Base-by-base conservation (phyloP, 352 stramenopile species). In the Salisapilia sapeloensis region DNA sequence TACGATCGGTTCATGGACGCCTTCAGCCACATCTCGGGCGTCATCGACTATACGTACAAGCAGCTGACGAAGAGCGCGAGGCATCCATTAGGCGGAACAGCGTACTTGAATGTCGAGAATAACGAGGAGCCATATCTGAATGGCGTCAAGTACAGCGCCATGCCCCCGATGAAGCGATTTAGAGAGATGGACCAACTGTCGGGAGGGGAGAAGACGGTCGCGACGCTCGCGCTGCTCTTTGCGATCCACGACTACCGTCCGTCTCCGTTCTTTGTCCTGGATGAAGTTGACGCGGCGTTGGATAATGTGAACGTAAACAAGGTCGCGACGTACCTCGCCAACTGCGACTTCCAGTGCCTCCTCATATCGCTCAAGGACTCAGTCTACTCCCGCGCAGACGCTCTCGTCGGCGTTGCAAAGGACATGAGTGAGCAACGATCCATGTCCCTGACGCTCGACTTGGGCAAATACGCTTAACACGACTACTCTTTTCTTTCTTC, bases 301-400 rank as follows among this genome's bases (percentile, higher is more conserved):
- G 96, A 99, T 62, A 99, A 98, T 46, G 91, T 98, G 35, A 99
- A 99, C 51, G 92, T 99, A 30, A 93, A 96, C 53, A 98, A 98
- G 50, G 91, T 98, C 1, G 96, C 86, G 31, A 95, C 91, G 25
- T 99, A 97, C 52, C 96, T 98, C 37, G 64, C 81, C 13, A 93
- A 94, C 38, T 81, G 78, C 35, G 74, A 94, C 48, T 96, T 97
- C 48, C 93, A 98, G 51, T 98, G 92, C 55, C 87, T 99, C 33
- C 91, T 98, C 10, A 98, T 99, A 40, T 98, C 90, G 39, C 62
- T 98, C 29, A 99, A 99, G 54, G 89, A 98, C 42, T 81, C 91
- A 20, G 97, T 99, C 48, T 99, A 97, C 56, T 72, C 95, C 33
- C 91, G 94, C 22, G 84, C 87, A 0, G 82, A 97, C 35, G 76